Evolutionary conservation across 2,329 filamentous ascomycete species (phyloP), one percentile per base, ranked within the genome.

Genomic region (Fusarium succisae): DNA sequence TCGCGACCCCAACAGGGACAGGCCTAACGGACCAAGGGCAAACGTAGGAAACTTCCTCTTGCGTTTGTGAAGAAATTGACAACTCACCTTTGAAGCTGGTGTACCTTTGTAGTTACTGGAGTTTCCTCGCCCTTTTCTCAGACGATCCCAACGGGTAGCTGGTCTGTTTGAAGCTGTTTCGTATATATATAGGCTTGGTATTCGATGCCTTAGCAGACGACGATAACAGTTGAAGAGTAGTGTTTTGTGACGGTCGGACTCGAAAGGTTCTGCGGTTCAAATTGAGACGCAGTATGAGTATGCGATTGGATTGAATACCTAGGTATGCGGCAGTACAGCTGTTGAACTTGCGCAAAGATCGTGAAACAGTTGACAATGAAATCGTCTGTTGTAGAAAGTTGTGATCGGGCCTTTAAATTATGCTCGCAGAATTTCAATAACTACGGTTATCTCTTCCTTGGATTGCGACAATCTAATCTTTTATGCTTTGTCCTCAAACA

Each of bases 1-100:
- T 59, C 53, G 26, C 57, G 50, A 58, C 30, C 35, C 28, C 63
- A 72, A 73, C 66, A 66, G 65, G 75, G 72, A 76, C 63, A 76
- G 66, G 76, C 75, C 64, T 65, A 69, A 73, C 73, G 73, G 76
- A 76, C 73, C 75, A 77, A 77, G 66, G 76, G 76, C 73, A 75
- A 64, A 30, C 50, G 37, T 41, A 61, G 54, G 44, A 60, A 70
- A 59, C 43, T 54, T 66, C 58, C 55, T 70, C 58, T 62, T 61
- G 58, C 43, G 67, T 74, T 71, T 69, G 51, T 63, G 45, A 45
- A 60, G 37, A 24, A 32, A 43, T 59, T 41, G 56, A 51, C 54
- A 35, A 63, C 71, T 74, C 43, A 74, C 71, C 48, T 57, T 51
- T 37, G 53, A 45, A 39, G 50, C 48, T 63, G 47, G 35, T 57